These are phyloP conservation scores for Ophiorrhiza pumila DNA, from an alignment of 257 asterid genomes.

Conservation along the genomic window DNA sequence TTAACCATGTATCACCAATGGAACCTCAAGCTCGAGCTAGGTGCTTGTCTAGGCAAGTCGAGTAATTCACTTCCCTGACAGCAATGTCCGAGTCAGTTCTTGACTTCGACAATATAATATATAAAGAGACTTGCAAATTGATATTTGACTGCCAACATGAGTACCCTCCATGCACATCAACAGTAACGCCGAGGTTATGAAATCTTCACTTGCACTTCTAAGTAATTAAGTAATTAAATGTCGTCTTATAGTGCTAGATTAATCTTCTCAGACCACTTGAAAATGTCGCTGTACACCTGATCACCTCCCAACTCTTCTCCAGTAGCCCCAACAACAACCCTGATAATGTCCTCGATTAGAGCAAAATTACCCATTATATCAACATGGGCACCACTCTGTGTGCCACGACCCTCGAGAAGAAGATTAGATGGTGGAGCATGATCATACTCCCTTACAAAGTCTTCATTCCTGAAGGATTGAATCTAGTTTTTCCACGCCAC, in stretches of 20 bases:
- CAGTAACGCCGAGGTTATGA: neutral
- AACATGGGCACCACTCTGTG: slow-evolving; percentile 84
- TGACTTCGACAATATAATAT: neutral
- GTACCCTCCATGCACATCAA: neutral
- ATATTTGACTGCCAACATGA: neutral
- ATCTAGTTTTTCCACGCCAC: slow-evolving; percentile 77
- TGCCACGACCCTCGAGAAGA: slow-evolving; percentile 70
- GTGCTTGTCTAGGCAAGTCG: neutral
- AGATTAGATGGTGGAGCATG: slow-evolving; percentile 69
- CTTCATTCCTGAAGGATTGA: slow-evolving; percentile 74
- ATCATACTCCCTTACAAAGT: slow-evolving; percentile 60
- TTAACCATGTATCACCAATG: neutral
- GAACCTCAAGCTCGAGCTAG: neutral
- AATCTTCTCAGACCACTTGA: slow-evolving; percentile 63
- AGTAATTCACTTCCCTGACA: too few species aligned
- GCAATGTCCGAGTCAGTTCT: neutral
- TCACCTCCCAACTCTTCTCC: slow-evolving; percentile 80
- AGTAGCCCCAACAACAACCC: slow-evolving; percentile 76
- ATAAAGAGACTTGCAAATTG: neutral
- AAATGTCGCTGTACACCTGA: slow-evolving; percentile 57
- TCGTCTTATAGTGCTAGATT: neutral
- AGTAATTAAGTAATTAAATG: neutral
- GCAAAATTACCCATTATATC: slow-evolving; percentile 84
- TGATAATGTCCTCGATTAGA: slow-evolving; percentile 62
- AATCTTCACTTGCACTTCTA: neutral